A percentile compares a stretch with the other conserved stretches of the same genome.
These are phyloP conservation scores for Cladosporium sp. DNA, from an alignment of 2,329 filamentous ascomycete genomes.

Conservation along the genomic window DNA sequence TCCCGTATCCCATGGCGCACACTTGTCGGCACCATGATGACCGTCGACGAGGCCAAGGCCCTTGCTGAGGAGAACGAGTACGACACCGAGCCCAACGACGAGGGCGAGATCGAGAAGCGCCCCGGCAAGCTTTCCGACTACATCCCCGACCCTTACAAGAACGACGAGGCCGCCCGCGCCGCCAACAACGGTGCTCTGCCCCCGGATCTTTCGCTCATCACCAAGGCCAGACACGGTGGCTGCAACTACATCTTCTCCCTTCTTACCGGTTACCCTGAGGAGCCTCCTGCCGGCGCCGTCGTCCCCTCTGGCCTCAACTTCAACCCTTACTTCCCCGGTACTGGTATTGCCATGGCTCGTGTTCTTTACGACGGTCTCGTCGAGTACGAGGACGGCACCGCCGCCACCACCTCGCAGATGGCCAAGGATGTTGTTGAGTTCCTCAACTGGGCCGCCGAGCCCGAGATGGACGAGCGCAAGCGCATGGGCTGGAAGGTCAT, in stretches of 20 bases:
- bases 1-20: slow-evolving; percentile 90
- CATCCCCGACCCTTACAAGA: slow-evolving; percentile 93
- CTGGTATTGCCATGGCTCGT: slow-evolving; percentile 98
- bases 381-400: slow-evolving; percentile 96
- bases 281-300: slow-evolving; percentile 83
- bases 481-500: slow-evolving; percentile 99
- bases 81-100: slow-evolving; percentile 94
- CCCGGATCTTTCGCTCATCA: slow-evolving; percentile 94
- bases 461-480: slow-evolving; percentile 99
- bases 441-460: slow-evolving; percentile 98
- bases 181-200: slow-evolving; percentile 98
- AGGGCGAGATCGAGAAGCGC: slow-evolving; percentile 98
- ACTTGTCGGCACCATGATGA: slow-evolving; percentile 88
- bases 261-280: slow-evolving; percentile 95
- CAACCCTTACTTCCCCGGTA: slow-evolving; percentile 99
- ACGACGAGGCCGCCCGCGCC: slow-evolving; percentile 96
- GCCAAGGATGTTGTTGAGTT: slow-evolving; percentile 99
- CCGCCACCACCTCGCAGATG: slow-evolving; percentile 96
- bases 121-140: slow-evolving; percentile 98
- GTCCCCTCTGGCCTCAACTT: slow-evolving; percentile 94
- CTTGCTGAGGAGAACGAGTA: slow-evolving; percentile 98
- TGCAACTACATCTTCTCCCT: slow-evolving; percentile 98
- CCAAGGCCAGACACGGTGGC: slow-evolving; percentile 96
- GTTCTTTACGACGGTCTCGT: slow-evolving; percentile 96
- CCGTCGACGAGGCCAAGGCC: slow-evolving; percentile 95